These are phyloP conservation scores for Candida pseudoglaebosa DNA, from an alignment of 805 yeast species.

Conservation along the genomic window DNA sequence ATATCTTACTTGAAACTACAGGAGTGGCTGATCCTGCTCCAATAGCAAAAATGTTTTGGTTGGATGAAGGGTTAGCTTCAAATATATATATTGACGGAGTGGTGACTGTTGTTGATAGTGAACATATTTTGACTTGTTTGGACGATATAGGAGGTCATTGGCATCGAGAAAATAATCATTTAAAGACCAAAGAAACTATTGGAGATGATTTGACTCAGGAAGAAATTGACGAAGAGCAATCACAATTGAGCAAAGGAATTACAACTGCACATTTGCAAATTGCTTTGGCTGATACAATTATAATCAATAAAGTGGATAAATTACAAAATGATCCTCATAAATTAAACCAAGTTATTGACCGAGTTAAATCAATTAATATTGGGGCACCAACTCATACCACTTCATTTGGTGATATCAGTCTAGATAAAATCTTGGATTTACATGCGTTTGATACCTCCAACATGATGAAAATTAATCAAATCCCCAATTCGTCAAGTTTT, in stretches of 20 bases:
- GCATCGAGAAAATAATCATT: slow-evolving; percentile 43
- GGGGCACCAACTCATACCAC: slow-evolving; percentile 67
- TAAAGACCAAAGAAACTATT: slow-evolving; percentile 17
- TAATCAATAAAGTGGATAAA: slow-evolving; percentile 75
- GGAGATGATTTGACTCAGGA: slow-evolving; percentile 20
- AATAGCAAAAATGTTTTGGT: slow-evolving; percentile 95
- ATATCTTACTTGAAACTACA: slow-evolving; percentile 89
- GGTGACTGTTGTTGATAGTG: slow-evolving; percentile 78
- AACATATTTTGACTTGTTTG: slow-evolving; percentile 60
- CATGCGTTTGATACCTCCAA: slow-evolving; percentile 65
- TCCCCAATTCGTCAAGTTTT: slow-evolving; percentile 17
- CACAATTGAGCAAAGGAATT: slow-evolving; percentile 36
- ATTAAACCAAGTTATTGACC: slow-evolving; percentile 27
- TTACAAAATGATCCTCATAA: slow-evolving; percentile 17
- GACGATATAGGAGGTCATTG: slow-evolving; percentile 72
- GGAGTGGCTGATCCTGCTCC: slow-evolving; percentile 99
- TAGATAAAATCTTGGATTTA: slow-evolving; percentile 65
- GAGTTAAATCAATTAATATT: slow-evolving; percentile 56
- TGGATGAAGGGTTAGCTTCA: slow-evolving; percentile 83
- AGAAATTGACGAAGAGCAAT: slow-evolving; percentile 29
- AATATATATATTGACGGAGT: slow-evolving; percentile 89
- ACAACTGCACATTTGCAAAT: slow-evolving; percentile 89
- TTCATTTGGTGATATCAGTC: slow-evolving; percentile 68
- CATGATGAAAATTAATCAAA: slow-evolving; percentile 13
- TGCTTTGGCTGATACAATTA: slow-evolving; percentile 80